A percentile compares a stretch with the other conserved stretches of the same genome.
Evolutionary conservation across 75 land plant species (phyloP).

Genomic region (Selaginella moellendorffii): DNA sequence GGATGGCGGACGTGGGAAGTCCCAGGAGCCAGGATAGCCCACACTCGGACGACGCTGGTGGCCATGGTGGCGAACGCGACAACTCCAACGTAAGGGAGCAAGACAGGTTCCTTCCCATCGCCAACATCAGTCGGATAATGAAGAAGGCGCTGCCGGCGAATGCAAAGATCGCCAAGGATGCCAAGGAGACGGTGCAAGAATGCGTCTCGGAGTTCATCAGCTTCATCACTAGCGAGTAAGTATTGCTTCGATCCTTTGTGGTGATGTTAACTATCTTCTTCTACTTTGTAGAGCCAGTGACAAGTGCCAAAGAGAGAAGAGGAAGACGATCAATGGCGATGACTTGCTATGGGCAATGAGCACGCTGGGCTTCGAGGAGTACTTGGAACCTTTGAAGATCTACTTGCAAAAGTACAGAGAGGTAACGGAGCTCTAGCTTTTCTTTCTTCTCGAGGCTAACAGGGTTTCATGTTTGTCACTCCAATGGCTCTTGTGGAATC

Average conservation of each 20-base stretch:
- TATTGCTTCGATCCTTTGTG: not conserved
- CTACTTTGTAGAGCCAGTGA: conserved; percentile 2
- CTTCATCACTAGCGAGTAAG: conserved; percentile 8
- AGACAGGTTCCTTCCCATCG: conserved; percentile 24
- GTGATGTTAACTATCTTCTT: not conserved
- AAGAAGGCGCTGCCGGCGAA: conserved; percentile 7
- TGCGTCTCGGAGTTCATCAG: conserved; percentile 10
- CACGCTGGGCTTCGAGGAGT: conserved; percentile 6
- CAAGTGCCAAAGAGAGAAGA: conserved; percentile 7
- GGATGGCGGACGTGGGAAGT: conserved; percentile 22
- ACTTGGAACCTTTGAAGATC: not conserved
- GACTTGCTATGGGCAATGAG: conserved; percentile 9
- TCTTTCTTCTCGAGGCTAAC: no score
- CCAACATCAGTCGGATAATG: conserved; percentile 5
- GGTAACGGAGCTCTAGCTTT: no score
- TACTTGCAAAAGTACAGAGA: conserved; percentile 7
- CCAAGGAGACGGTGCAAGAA: conserved; percentile 11
- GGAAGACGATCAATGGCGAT: conserved; percentile 9
- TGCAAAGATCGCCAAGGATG: conserved; percentile 8
- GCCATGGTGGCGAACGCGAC: conserved; percentile 40
- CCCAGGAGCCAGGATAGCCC: conserved; percentile 17
- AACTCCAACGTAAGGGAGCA: conserved; percentile 32
- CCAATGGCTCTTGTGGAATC: not conserved
- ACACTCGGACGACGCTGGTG: conserved; percentile 19
- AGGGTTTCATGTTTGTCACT: no score